Evolutionary conservation across 371 early-diverging fungal genomes (phyloP), one percentile per base, ranked within the genome.

Genomic region (Mucor velutinosus): DNA sequence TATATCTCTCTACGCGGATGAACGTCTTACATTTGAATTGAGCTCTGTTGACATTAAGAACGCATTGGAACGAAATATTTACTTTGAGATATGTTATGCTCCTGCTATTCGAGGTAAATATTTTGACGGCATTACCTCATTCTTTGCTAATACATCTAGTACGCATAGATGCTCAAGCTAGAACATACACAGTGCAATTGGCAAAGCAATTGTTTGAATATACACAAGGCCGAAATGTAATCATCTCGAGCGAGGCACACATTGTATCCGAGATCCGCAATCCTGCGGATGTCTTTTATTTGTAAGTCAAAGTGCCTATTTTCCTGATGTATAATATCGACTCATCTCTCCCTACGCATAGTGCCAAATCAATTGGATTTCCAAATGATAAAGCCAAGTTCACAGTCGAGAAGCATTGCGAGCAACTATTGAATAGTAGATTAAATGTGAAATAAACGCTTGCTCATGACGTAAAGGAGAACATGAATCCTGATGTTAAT

Each of bases 61-160:
- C 56, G 80, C 80, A 8, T 32, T 95, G 3, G 82, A 87, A 19
- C 84, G 90, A 27, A 92, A 94, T 21, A 77, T 94, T 17, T 82
- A 79, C 57, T 94, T 98, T 76, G 98, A 98, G 70, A 79, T 98
- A 25, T 80, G 86, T 23, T 96, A 95, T 68, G 79, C 85, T 1
- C 86, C 84, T 19, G 90, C 92, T 8, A 86, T 94, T 39, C 69
- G 90, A 80, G 94, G 92, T 90, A 76, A 68, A 65, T 39, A 37
- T 37, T 25, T 15, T n/a, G 14, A n/a, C 23, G 15, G n/a, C 6
- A 8, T 27, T 10, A 11, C 6, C 23, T 51, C 27, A 37, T 29
- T 21, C 7, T 55, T 25, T 12, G 7, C 47, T 33, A 17, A 53
- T 23, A 25, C 23, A 14, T 11, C 10, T n/a, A 33, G 19, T 45